phyloP scores from a whole-genome alignment of 1,284 basidiomycete genomes.

The Pseudozyma hubeiensis region DNA sequence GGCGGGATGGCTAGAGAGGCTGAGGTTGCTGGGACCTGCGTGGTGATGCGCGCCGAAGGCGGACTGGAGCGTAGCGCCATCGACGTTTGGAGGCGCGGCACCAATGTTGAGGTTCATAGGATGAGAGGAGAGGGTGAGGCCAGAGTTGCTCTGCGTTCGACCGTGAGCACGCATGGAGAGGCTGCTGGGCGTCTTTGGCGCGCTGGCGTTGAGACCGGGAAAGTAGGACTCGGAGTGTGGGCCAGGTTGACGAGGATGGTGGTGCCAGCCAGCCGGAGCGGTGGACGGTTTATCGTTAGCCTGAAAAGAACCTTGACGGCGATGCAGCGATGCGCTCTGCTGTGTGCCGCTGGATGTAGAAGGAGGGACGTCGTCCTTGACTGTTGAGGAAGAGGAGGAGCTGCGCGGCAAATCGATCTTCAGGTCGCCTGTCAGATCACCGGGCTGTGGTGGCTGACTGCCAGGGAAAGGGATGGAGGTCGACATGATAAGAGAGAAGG shows the following conservation, averaged over 20 bases:
- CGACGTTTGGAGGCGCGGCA: constrained; percentile 25
- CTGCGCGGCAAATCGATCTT: constrained; percentile 46
- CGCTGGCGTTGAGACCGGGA: constrained; percentile 23
- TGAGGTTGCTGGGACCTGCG: constrained; percentile 28
- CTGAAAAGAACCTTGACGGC: constrained; percentile 33
- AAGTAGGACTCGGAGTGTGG: constrained; percentile 56
- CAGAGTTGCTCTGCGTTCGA: constrained; percentile 34
- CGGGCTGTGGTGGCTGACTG: constrained; percentile 9
- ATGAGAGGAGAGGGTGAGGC: constrained; percentile 11
- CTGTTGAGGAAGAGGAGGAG: constrained; percentile 1
- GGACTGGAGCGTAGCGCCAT: constrained; percentile 29
- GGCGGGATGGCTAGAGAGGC: constrained; percentile 34
- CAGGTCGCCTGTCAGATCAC: constrained; percentile 27
- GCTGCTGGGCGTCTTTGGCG: constrained; percentile 38
- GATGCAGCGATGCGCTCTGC: constrained; percentile 11
- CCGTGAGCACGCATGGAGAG: constrained; percentile 42
- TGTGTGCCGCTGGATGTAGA: constrained; percentile 1
- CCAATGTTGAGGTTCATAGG: constrained; percentile 38
- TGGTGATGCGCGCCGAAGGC: constrained; percentile 25
- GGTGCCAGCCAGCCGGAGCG: constrained; percentile 36
- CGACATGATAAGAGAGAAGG: constrained; percentile 27
- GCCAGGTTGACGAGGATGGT: constrained; percentile 54
- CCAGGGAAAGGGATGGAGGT: constrained; percentile 38
- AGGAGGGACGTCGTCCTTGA: constrained; percentile 15
- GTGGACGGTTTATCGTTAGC: constrained; percentile 23